Base-by-base conservation (phyloP, 495 filamentous ascomycete species). In the Trichoderma orchidacearum region DNA sequence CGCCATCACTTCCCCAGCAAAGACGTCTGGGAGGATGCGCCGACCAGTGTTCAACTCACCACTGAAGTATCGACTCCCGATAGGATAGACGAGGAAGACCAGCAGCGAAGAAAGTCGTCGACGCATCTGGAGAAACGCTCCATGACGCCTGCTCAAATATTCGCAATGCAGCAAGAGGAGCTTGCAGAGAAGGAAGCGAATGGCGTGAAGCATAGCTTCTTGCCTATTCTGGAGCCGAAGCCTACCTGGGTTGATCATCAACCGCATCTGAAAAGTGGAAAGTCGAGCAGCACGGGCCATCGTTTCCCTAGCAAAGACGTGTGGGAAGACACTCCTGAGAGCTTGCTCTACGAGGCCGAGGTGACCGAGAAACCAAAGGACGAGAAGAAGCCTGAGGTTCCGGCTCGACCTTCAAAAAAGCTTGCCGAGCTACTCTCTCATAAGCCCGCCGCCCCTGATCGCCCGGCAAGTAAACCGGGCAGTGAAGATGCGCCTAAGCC, bases 21-120 rank as follows among this genome's bases (percentile, higher is more conserved):
- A 60, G 93, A 99, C 66, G 80, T 96, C 34, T 99, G 93, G 93
- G 93, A 99, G 67, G 93, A 99, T 69, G 86, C 90, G 0, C 93
- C 93, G 3, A 87, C 85, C 70, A 92, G 87, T 71, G 74, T 89
- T 50, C 84, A 91, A 62, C 83, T 89, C 57, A 82, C 87, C 30
- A 82, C 93, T 18, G 91, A 85, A 56, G 91, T 99, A 12, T 84
- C 87, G 5, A 90, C 85, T 0, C 90, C 92, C 2, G 85, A 95
- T 56, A 61, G 78, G 7, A 64, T 71, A 0, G 77, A 79, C 31
- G 79, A 86, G 23, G 32, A 27, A n/a, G 70, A 79, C 25, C 65
- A 72, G 11, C 61, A 66, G 27, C 73, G 79, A 56, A 74, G 79
- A 52, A 53, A 65, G 15, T 58, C 61, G 29, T 52, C 62, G 28